A percentile compares a stretch with the other conserved stretches of the same genome.
Conservation (phyloP, 805 yeast genomes). For the Yarrowia sp. region DNA sequence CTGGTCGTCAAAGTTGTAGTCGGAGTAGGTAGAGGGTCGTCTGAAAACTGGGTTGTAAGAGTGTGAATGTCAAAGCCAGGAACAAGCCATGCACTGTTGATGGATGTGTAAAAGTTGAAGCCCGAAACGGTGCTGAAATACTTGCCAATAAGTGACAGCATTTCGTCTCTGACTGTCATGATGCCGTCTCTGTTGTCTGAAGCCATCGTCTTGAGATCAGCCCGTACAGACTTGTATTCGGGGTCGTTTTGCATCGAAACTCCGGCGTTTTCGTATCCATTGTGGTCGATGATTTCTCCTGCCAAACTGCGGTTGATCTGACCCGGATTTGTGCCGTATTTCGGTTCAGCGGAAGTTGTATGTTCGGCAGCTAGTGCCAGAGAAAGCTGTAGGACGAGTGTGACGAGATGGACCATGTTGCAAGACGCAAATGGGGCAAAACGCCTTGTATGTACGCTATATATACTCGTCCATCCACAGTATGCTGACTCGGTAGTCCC, state of each 20-base stretch:
- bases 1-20: neutral
- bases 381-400: neutral
- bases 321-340: constrained; percentile 4
- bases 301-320: neutral
- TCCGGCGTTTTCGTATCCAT: constrained; percentile 6
- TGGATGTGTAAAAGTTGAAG: neutral
- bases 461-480: no score
- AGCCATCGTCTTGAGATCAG: neutral
- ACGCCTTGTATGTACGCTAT: neutral
- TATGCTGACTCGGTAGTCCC: neutral
- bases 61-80: constrained; percentile 12
- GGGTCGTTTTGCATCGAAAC: neutral
- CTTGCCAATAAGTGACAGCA: constrained; percentile 7
- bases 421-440: neutral
- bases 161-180: constrained; percentile 1
- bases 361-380: neutral
- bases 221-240: neutral
- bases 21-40: neutral
- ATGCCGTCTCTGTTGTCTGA: neutral
- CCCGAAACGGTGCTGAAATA: constrained; percentile 4
- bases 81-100: neutral
- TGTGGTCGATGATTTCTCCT: constrained; percentile 6
- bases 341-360: neutral
- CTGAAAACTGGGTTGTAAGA: neutral
- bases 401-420: neutral